phyloP scores from a whole-genome alignment of 2,329 filamentous ascomycete genomes.

The Verticillium longisporum region DNA sequence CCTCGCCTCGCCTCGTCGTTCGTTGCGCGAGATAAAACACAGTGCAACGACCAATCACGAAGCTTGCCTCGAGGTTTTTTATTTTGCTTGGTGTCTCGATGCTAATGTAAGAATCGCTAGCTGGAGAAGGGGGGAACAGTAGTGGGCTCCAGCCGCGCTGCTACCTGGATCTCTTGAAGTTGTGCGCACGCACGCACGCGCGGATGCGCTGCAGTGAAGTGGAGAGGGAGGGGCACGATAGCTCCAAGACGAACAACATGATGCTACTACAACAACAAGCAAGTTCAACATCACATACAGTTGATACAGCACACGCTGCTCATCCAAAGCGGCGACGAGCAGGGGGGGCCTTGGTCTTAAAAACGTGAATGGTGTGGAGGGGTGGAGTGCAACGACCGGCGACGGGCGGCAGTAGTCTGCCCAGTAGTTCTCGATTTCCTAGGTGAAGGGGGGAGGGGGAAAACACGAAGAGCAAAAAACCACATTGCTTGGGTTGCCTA shows the following conservation, averaged over 20 bases:
- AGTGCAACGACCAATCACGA: not conserved
- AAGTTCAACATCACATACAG: not conserved
- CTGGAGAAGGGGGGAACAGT: not conserved
- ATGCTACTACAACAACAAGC: not conserved
- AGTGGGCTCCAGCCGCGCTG: slow-evolving; percentile 4
- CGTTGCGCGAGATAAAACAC: not conserved
- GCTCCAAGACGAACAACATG: not conserved
- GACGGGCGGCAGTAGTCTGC: not conserved
- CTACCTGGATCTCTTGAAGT: not conserved
- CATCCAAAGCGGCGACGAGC: not conserved
- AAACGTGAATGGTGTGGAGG: not conserved
- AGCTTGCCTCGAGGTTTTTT: not conserved
- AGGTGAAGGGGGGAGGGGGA: not conserved
- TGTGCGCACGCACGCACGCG: not conserved
- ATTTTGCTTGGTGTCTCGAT: not conserved
- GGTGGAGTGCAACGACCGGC: not conserved
- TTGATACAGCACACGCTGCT: not conserved
- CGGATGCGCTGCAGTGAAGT: not conserved
- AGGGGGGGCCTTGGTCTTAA: not conserved
- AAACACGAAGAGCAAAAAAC: no score
- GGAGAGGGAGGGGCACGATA: not conserved
- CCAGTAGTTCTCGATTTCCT: not conserved
- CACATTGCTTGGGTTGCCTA: not conserved
- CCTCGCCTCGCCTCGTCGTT: not conserved
- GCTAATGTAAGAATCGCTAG: not conserved